Percentiles rank a stretch among this genome's conserved stretches.
These are phyloP conservation scores for Suhomyces wounanorum DNA, from an alignment of 1,139 yeast genomes.

Conservation along the genomic window DNA sequence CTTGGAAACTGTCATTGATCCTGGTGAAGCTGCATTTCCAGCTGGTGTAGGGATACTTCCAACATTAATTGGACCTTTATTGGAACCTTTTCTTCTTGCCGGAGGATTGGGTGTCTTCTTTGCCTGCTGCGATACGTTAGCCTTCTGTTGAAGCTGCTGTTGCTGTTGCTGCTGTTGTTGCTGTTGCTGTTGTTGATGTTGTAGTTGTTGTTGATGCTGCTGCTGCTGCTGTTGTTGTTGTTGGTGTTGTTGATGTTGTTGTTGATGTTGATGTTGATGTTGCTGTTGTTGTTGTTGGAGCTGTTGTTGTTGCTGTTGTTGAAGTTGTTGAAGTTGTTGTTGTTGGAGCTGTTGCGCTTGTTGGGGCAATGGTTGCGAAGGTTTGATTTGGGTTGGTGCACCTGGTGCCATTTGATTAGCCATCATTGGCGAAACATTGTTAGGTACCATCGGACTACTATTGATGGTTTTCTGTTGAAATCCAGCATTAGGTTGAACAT, in stretches of 20 bases:
- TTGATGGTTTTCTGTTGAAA: conserved; percentile 15
- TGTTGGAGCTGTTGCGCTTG: neutral
- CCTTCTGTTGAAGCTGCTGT: conserved; percentile 10
- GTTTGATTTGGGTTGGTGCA: conserved; percentile 11
- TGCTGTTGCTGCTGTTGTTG: conserved; percentile 11
- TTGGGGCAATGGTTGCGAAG: neutral
- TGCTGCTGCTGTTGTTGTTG: conserved; percentile 9
- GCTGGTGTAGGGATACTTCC: conserved; percentile 36
- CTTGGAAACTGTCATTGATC: conserved; percentile 41
- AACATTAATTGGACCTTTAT: conserved; percentile 22
- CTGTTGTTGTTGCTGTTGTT: conserved; percentile 11
- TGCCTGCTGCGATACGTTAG: conserved; percentile 14
- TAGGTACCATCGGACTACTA: conserved; percentile 31
- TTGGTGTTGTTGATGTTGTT: conserved; percentile 5
- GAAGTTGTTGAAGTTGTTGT: conserved; percentile 1
- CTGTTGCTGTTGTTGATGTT: neutral
- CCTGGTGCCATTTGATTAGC: conserved; percentile 13
- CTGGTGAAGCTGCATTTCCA: conserved; percentile 45
- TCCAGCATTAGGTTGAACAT: conserved; percentile 18
- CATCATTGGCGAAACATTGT: conserved; percentile 24
- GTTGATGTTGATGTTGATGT: conserved; percentile 6
- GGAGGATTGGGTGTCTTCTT: conserved; percentile 20
- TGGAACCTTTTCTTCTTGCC: conserved; percentile 32
- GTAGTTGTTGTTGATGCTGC: too few species aligned
- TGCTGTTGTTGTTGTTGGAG: conserved; percentile 14